These are phyloP conservation scores for Neonectria punicea DNA, from an alignment of 2,329 filamentous ascomycete species.

Conservation along the genomic window DNA sequence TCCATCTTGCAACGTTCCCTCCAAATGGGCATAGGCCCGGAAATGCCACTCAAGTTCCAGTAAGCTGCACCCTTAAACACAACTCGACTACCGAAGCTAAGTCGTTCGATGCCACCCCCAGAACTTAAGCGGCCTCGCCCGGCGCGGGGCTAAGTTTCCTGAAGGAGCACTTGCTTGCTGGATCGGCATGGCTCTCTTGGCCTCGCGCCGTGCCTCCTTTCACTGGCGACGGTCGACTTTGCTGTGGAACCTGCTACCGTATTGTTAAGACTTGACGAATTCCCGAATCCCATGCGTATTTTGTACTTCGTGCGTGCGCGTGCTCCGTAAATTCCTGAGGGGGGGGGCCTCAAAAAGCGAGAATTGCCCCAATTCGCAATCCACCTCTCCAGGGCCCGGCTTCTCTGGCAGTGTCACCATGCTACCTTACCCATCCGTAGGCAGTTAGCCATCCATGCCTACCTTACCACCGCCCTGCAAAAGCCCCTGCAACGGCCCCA, in stretches of 20 bases:
- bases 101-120: conserved; percentile 14
- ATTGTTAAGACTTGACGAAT: conserved; percentile 8
- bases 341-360: conserved; percentile 14
- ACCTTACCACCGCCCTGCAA: conserved; percentile 6
- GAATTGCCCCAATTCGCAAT: conserved; percentile 3
- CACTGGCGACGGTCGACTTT: not conserved
- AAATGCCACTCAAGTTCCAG: conserved; percentile 21
- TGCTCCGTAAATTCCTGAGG: not conserved
- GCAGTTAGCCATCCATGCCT: not conserved
- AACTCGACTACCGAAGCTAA: conserved; percentile 7
- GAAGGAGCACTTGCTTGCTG: conserved; percentile 24
- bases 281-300: not conserved
- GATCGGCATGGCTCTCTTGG: conserved; percentile 6
- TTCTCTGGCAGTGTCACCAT: conserved; percentile 16
- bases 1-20: not conserved
- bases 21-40: conserved; percentile 21
- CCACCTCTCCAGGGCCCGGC: not conserved
- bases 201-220: conserved; percentile 2
- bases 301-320: not conserved
- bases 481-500: not conserved
- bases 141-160: conserved; percentile 19
- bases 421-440: conserved; percentile 19
- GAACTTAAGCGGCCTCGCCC: conserved; percentile 6
- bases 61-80: conserved; percentile 13
- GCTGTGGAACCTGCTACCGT: conserved; percentile 18